These are phyloP conservation scores for Dovyalis caffra DNA, from an alignment of 345 rosid genomes.

Conservation along the genomic window DNA sequence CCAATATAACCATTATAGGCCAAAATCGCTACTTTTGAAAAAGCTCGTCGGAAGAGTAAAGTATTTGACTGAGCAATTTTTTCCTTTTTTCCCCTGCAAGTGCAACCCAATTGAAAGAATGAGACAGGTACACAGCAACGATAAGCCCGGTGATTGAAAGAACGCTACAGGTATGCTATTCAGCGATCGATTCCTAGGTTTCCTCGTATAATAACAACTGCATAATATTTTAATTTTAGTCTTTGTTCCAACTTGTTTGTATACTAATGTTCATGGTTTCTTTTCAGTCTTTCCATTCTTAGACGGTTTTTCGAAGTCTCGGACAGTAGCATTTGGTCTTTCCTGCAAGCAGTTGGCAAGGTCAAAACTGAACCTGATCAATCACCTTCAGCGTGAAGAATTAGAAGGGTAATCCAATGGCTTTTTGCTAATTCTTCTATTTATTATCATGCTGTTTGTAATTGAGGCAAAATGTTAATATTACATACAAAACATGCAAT, in stretches of 20 bases:
- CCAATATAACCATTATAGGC: background rate
- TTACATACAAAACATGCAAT: background rate
- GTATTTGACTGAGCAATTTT: background rate
- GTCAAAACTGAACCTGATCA: background rate
- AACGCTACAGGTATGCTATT: background rate
- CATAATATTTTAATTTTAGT: background rate
- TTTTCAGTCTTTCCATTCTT: background rate
- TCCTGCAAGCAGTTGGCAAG: background rate
- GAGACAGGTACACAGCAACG: background rate
- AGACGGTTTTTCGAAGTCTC: background rate
- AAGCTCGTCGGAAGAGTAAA: too few relatives aligned
- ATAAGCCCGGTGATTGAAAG: background rate
- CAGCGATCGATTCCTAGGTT: too few relatives aligned
- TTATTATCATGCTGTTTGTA: background rate
- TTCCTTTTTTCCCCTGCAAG: background rate
- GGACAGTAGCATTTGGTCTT: background rate
- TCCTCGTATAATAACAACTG: background rate
- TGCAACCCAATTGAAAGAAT: background rate
- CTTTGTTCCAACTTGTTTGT: slow-evolving; percentile 1
- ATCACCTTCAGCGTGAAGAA: background rate
- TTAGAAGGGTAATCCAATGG: background rate
- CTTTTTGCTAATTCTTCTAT: background rate
- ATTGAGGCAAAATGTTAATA: background rate
- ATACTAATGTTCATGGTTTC: background rate
- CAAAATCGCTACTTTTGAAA: too few relatives aligned